phyloP scores from a whole-genome alignment of 2,329 filamentous ascomycete species.

The Fusarium euwallaceae region DNA sequence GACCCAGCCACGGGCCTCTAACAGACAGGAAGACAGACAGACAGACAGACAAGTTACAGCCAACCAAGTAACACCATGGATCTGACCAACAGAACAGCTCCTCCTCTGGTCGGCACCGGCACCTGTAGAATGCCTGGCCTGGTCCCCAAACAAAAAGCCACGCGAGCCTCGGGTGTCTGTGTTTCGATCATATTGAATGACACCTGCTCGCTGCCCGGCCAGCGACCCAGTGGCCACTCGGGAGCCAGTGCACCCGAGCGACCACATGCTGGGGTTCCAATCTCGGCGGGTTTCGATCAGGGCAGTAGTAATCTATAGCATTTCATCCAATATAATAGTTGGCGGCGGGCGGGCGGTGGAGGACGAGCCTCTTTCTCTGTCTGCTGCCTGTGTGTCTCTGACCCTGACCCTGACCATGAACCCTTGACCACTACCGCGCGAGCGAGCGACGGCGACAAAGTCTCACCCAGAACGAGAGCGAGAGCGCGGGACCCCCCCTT shows the following conservation, averaged over 20 bases:
- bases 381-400: neutral
- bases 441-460: neutral
- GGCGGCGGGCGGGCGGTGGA: constrained; percentile 38
- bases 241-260: constrained; percentile 31
- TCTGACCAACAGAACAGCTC: constrained; percentile 14
- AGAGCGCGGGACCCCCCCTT: constrained; percentile 30
- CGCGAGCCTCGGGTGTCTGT: constrained; percentile 37
- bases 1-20: constrained; percentile 27
- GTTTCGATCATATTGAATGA: constrained; percentile 36
- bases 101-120: neutral
- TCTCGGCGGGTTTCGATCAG: constrained; percentile 2
- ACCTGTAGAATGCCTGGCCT: neutral
- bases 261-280: constrained; percentile 4
- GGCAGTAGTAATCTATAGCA: neutral
- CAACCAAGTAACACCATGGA: constrained; percentile 18
- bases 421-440: constrained; percentile 1
- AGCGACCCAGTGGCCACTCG: constrained; percentile 24
- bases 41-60: neutral
- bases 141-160: constrained; percentile 38
- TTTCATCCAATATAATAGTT: constrained; percentile 15
- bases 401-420: neutral
- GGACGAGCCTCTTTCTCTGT: constrained; percentile 19
- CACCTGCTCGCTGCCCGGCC: constrained; percentile 32
- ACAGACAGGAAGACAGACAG: neutral
- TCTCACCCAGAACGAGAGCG: constrained; percentile 21